Evolutionary conservation across 805 yeast species (phyloP), one percentile per base, ranked within the genome.

Genomic region (Lipomyces mesembrius): DNA sequence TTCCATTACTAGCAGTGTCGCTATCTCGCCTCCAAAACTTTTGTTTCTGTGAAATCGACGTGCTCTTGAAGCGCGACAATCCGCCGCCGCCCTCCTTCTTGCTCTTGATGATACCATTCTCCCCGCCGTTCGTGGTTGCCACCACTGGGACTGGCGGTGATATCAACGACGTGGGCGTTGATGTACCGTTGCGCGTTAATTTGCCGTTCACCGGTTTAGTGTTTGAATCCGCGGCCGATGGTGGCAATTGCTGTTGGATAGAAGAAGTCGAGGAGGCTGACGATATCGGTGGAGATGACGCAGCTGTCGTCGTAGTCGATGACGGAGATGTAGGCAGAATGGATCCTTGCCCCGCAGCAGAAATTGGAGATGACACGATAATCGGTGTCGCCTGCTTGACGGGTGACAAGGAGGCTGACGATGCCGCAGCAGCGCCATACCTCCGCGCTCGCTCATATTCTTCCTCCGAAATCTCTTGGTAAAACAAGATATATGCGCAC

Each of bases 401-500:
- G 22, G 57, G 9, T 25, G 43, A 2, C 39, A 52, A n/a, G 49
- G 63, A 59, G 17, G 60, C 61, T 7, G 59, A 32, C 27, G 64
- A 68, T 12, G 62, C 57, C 8, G 63, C 63, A 34, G 68, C 58
- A 14, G 51, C 37, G 25, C 68, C 70, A 25, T 49, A 54, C 12
- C 70, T 62, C 12, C 70, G 59, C 25, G 65, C 63, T 25, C 37
- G 35, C 55, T 67, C 70, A 35, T 67, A 67, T 1, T 64, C 64
- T 6, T 57, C 65, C 32, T 64, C 69, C 3, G 68, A 58, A 34
- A 67, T 67, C 57, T 66, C 67, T 72, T 85, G 88, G 77, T 94
- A 94, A 74, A 93, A 91, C 62, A 95, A 79, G 34, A 95, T 88
- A 77, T 95, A 95, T 0, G 98, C 98, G 39, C 97, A 89, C 0